phyloP scores from a whole-genome alignment of 768 basidiomycete genomes.

The Lanmaoa rubissima region DNA sequence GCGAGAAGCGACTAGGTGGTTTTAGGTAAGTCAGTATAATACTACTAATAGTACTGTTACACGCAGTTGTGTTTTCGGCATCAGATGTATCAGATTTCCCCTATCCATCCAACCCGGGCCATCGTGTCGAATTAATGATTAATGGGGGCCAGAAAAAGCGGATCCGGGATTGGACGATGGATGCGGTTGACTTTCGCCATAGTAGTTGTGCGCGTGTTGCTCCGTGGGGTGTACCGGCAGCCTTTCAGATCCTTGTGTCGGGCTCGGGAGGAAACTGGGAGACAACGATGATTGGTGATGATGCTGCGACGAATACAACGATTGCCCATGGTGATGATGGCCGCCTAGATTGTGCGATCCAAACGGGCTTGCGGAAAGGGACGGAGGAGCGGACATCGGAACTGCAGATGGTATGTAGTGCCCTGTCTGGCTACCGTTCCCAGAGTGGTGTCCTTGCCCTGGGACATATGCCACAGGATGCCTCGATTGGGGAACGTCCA shows the following conservation, averaged over 20 bases:
- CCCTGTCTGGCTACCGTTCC: conserved; percentile 28
- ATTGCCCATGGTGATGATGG: conserved; percentile 29
- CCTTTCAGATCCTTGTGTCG: conserved; percentile 30
- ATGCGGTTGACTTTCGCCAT: conserved; percentile 30
- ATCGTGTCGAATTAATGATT: conserved; percentile 22
- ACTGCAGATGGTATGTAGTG: conserved; percentile 37
- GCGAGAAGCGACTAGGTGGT: conserved; percentile 27
- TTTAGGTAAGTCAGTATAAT: conserved; percentile 34
- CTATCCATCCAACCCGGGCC: conserved; percentile 14
- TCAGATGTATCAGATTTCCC: conserved; percentile 19
- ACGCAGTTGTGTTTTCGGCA: conserved; percentile 25
- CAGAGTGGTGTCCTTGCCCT: conserved; percentile 43
- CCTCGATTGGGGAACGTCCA: conserved; percentile 34
- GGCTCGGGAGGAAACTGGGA: conserved; percentile 30
- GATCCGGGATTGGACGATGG: conserved; percentile 27
- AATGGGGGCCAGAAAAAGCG: conserved; percentile 32
- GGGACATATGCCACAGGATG: conserved; percentile 40
- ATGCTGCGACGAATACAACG: conserved; percentile 32
- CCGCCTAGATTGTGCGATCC: conserved; percentile 27
- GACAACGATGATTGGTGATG: conserved; percentile 31
- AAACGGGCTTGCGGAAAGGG: conserved; percentile 42
- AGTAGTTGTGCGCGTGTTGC: conserved; percentile 29
- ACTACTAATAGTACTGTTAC: conserved; percentile 36
- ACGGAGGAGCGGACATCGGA: conserved; percentile 52
- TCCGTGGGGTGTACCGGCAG: conserved; percentile 27